phyloP scores from a whole-genome alignment of 2,329 filamentous ascomycete genomes.

The Tolypocladium pustulatum region DNA sequence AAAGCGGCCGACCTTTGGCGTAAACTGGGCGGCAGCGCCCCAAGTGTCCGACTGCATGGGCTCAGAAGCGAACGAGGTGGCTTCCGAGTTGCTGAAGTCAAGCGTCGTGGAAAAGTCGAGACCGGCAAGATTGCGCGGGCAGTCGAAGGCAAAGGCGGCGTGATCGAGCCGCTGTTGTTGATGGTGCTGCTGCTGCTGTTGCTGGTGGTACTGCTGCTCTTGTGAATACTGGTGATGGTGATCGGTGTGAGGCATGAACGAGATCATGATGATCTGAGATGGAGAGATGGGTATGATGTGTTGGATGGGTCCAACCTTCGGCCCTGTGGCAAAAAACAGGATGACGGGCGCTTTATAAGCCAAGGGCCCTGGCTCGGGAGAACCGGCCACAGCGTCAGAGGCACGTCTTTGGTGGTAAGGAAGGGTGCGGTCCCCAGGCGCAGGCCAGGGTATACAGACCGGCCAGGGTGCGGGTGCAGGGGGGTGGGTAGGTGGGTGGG shows the following conservation, averaged over 20 bases:
- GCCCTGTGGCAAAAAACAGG: conserved; percentile 1
- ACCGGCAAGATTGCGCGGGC: neutral
- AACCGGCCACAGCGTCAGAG: conserved; percentile 1
- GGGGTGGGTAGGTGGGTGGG: neutral
- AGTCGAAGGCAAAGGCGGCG: neutral
- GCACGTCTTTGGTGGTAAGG: neutral
- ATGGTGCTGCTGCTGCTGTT: neutral
- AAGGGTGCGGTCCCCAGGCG: neutral
- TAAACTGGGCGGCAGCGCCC: conserved; percentile 25
- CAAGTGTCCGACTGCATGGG: conserved; percentile 33
- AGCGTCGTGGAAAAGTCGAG: neutral
- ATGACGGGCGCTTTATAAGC: conserved; percentile 1
- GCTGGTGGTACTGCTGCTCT: neutral
- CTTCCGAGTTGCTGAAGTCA: neutral
- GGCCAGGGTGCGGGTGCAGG: neutral
- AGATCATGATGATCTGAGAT: conserved; percentile 2
- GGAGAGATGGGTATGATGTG: neutral
- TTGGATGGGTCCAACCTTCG: neutral
- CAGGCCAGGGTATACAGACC: neutral
- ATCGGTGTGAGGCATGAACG: neutral
- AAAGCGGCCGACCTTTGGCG: conserved; percentile 26
- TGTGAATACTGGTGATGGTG: neutral
- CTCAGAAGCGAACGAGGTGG: conserved; percentile 5
- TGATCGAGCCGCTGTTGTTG: neutral
- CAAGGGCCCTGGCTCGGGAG: neutral